phyloP scores from a whole-genome alignment of 164 flowering plant genomes.

The Brasenia schreberi region DNA sequence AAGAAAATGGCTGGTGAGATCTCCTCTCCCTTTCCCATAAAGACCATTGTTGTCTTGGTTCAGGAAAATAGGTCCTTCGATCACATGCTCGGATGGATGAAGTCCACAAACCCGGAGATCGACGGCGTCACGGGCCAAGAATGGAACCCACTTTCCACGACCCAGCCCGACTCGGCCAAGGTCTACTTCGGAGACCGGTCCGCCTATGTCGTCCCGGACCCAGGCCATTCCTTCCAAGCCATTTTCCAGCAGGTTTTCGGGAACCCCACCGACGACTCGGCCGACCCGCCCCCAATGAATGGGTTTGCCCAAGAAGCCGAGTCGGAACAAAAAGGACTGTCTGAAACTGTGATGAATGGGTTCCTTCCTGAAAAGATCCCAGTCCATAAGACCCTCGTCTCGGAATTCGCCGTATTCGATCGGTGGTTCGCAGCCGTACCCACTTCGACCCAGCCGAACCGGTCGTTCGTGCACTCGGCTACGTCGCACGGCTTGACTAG shows the following conservation, averaged over 20 bases:
- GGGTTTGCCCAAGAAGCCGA: constrained; percentile 77
- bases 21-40: constrained; percentile 38
- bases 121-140: constrained; percentile 60
- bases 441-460: constrained; percentile 70
- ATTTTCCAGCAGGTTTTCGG: constrained; percentile 47
- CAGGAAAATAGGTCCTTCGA: constrained; percentile 90
- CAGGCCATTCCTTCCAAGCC: constrained; percentile 68
- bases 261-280: not conserved
- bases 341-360: constrained; percentile 68
- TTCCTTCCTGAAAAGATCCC: constrained; percentile 53
- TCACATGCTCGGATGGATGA: constrained; percentile 93
- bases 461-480: constrained; percentile 70
- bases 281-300: constrained; percentile 27
- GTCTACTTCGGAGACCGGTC: constrained; percentile 29
- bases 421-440: constrained; percentile 79
- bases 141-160: constrained; percentile 44
- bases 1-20: not conserved
- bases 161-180: constrained; percentile 27
- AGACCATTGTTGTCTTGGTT: constrained; percentile 66
- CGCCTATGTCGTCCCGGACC: constrained; percentile 47
- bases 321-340: constrained; percentile 21
- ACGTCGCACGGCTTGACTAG: constrained; percentile 50
- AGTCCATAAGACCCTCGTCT: constrained; percentile 42
- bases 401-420: constrained; percentile 63
- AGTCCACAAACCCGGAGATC: constrained; percentile 61